Percentiles rank a stretch among this genome's conserved stretches.
Evolutionary conservation across 2,329 filamentous ascomycete species (phyloP).

Genomic region (Trichoderma pleuroti): DNA sequence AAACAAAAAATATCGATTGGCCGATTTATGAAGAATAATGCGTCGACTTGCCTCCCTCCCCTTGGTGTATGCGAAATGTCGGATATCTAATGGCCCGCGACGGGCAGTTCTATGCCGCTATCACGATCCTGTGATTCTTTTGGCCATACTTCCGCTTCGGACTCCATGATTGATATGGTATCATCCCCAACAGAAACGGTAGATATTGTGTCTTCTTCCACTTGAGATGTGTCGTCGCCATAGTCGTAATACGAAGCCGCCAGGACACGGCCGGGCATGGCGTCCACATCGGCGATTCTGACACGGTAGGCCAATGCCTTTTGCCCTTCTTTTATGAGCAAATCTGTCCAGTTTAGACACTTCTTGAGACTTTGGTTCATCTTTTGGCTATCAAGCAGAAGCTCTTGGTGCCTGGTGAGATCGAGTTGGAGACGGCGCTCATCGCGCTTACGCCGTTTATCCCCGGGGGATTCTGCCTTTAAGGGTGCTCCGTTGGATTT

Average conservation of each 20-base stretch:
- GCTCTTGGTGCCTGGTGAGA: constrained; percentile 80
- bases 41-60: background rate
- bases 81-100: constrained; percentile 35
- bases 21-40: background rate
- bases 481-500: constrained; percentile 16
- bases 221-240: constrained; percentile 28
- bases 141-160: constrained; percentile 30
- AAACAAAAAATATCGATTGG: background rate
- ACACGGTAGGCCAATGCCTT: constrained; percentile 84
- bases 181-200: constrained; percentile 20
- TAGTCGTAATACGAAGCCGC: constrained; percentile 61
- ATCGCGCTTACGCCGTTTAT: constrained; percentile 62
- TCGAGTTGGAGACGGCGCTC: constrained; percentile 82
- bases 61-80: background rate
- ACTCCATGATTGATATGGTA: constrained; percentile 25
- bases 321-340: constrained; percentile 81
- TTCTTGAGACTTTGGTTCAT: constrained; percentile 92
- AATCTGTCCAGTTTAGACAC: constrained; percentile 85
- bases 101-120: constrained; percentile 49
- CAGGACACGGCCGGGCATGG: constrained; percentile 68
- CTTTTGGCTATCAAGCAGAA: constrained; percentile 86
- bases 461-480: constrained; percentile 41
- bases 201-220: constrained; percentile 25
- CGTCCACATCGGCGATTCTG: constrained; percentile 69
- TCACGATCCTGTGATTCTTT: constrained; percentile 48